Percentiles rank a stretch among this genome's conserved stretches.
phyloP scores from a whole-genome alignment of 768 basidiomycete species.

The Gymnopilus junonius region DNA sequence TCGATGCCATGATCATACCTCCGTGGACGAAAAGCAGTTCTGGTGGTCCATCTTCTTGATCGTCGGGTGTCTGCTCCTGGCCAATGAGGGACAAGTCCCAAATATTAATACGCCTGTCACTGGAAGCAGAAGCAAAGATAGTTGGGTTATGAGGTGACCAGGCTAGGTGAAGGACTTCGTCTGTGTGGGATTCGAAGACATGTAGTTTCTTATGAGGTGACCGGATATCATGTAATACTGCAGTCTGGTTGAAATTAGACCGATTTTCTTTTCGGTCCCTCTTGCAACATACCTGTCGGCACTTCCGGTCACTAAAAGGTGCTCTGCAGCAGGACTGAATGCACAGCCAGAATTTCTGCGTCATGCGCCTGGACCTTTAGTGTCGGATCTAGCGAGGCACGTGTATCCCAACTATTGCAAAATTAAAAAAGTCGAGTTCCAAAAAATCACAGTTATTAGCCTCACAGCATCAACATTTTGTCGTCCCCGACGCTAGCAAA shows the following conservation, averaged over 20 bases:
- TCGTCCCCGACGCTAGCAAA: conserved; percentile 98
- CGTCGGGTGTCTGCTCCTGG: conserved; percentile 95
- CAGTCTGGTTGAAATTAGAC: conserved; percentile 56
- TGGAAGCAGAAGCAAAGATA: conserved; percentile 93
- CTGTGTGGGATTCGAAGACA: conserved; percentile 90
- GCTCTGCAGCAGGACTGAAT: conserved; percentile 82
- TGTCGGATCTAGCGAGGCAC: conserved; percentile 70
- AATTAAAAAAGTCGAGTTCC: conserved; percentile 3
- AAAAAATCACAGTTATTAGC: conserved; percentile 7
- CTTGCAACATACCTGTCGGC: conserved; percentile 72
- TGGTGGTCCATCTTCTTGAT: conserved; percentile 97
- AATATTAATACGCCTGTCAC: conserved; percentile 90
- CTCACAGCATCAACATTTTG: conserved; percentile 90
- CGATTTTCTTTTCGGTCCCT: neutral
- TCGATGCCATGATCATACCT: conserved; percentile 49
- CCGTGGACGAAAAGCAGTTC: conserved; percentile 97
- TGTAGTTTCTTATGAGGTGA: conserved; percentile 77
- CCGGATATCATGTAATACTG: conserved; percentile 87
- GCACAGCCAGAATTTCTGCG: conserved; percentile 90
- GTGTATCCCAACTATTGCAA: conserved; percentile 84
- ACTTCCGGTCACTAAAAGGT: conserved; percentile 88
- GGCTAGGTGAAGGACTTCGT: conserved; percentile 90
- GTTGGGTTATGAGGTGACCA: conserved; percentile 96
- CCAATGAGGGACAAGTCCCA: conserved; percentile 96
- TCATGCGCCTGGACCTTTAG: conserved; percentile 85